phyloP scores from a whole-genome alignment of 805 yeast species.

The Candida maesae region DNA sequence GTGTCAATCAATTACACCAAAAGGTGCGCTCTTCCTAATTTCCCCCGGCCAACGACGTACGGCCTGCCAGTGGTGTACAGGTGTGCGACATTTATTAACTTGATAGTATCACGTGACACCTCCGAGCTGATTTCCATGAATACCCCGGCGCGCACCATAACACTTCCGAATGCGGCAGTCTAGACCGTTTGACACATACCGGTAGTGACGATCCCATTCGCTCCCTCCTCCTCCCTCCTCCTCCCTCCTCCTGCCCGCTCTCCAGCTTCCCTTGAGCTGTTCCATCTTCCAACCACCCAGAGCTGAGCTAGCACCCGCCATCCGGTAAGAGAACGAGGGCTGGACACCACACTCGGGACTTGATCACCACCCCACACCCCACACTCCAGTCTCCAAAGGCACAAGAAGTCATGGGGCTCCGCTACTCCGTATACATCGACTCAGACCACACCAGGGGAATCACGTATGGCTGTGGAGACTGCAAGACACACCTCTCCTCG shows the following conservation, averaged over 20 bases:
- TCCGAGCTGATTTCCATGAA: conserved; percentile 9
- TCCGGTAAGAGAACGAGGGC: no score
- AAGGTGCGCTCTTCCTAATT: no score
- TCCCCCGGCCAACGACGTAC: no score
- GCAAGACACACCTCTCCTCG: conserved; percentile 40
- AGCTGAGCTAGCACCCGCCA: no score
- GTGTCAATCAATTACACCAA: no score
- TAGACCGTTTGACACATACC: not conserved
- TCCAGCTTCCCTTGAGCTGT: no score
- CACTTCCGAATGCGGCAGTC: conserved; percentile 11
- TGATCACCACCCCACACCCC: not conserved
- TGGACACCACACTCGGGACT: not conserved
- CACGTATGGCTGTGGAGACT: conserved; percentile 35
- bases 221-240: not conserved
- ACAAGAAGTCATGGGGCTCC: conserved; percentile 41
- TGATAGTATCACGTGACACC: no score
- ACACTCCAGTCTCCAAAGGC: not conserved
- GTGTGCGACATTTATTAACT: not conserved
- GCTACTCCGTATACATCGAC: conserved; percentile 40
- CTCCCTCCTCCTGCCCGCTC: not conserved
- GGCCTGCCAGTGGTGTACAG: conserved; percentile 1
- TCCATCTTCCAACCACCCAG: no score
- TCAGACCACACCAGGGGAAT: conserved; percentile 29
- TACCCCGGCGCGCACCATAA: conserved; percentile 2
- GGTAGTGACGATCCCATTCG: conserved; percentile 3